A percentile compares a stretch with the other conserved stretches of the same genome.
Evolutionary conservation across 1,284 basidiomycete species (phyloP).

Genomic region (Xanthoconium separans): DNA sequence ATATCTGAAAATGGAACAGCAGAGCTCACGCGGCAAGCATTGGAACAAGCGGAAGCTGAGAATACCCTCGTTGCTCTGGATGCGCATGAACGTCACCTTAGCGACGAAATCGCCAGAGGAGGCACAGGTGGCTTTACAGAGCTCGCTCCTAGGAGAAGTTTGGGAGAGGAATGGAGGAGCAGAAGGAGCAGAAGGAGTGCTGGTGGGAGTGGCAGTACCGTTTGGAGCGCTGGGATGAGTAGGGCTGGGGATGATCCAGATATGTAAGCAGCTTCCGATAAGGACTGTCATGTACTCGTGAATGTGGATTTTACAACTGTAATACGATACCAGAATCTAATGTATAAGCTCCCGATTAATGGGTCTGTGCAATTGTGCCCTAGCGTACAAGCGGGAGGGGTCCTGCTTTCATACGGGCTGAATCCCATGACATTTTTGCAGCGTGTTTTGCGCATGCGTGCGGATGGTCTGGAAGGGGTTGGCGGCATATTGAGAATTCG

Average conservation of each 20-base stretch:
- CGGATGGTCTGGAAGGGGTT: constrained; percentile 81
- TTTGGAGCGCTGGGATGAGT: constrained; percentile 82
- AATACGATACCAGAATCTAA: constrained; percentile 13
- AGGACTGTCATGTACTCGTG: constrained; percentile 9
- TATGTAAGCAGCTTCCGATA: constrained; percentile 12
- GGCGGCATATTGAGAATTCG: constrained; percentile 61
- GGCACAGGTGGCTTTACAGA: constrained; percentile 75
- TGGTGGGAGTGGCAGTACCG: constrained; percentile 70
- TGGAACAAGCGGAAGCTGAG: constrained; percentile 75
- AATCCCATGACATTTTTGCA: constrained; percentile 47
- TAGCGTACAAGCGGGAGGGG: not conserved
- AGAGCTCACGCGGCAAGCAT: constrained; percentile 68
- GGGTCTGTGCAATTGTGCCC: not conserved
- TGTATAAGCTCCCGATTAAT: constrained; percentile 11
- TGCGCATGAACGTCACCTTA: constrained; percentile 68
- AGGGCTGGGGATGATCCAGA: constrained; percentile 49
- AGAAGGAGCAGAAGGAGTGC: constrained; percentile 55
- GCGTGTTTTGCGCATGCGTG: constrained; percentile 77
- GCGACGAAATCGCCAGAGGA: constrained; percentile 75
- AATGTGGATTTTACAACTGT: constrained; percentile 21
- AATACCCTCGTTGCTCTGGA: constrained; percentile 71
- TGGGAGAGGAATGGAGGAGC: constrained; percentile 52
- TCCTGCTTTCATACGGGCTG: not conserved
- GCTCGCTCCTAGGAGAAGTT: constrained; percentile 48
- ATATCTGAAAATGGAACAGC: constrained; percentile 36